Evolutionary conservation across 2,329 filamentous ascomycete genomes (phyloP).

Genomic region (Drechslerella coelobrocha): DNA sequence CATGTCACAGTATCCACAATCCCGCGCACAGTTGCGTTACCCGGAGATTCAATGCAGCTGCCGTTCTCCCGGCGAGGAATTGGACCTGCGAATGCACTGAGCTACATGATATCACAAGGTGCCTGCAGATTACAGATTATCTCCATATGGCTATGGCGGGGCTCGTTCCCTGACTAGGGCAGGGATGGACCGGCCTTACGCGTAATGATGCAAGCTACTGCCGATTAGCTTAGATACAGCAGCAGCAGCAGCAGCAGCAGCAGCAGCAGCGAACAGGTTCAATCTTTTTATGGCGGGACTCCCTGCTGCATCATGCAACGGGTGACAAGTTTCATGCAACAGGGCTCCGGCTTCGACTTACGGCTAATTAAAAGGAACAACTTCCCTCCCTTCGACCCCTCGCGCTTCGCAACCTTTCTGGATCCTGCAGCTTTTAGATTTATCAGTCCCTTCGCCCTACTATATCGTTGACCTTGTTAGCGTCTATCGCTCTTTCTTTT

Average conservation of each 20-base stretch:
- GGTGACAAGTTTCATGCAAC: background rate
- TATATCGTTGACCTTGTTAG: too few species aligned
- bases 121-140: too few species aligned
- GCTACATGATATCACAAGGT: too few species aligned
- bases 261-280: too few species aligned
- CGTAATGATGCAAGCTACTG: slow-evolving; percentile 3
- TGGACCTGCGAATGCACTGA: too few species aligned
- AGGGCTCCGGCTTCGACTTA: background rate
- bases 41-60: background rate
- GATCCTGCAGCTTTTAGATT: too few species aligned
- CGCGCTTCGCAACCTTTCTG: too few species aligned
- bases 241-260: too few species aligned
- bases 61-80: background rate
- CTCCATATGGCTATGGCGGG: too few species aligned
- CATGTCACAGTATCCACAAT: background rate
- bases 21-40: background rate
- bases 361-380: slow-evolving; percentile 2
- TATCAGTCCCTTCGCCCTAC: too few species aligned
- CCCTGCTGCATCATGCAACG: slow-evolving; percentile 2
- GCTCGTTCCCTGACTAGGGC: background rate
- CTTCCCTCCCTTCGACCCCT: background rate
- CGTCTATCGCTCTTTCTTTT: background rate
- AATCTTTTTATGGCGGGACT: background rate
- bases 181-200: background rate
- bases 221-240: too few species aligned